Evolutionary conservation across 2,329 filamentous ascomycete genomes (phyloP), one percentile per base, ranked within the genome.

Genomic region (Huntiella moniliformis): DNA sequence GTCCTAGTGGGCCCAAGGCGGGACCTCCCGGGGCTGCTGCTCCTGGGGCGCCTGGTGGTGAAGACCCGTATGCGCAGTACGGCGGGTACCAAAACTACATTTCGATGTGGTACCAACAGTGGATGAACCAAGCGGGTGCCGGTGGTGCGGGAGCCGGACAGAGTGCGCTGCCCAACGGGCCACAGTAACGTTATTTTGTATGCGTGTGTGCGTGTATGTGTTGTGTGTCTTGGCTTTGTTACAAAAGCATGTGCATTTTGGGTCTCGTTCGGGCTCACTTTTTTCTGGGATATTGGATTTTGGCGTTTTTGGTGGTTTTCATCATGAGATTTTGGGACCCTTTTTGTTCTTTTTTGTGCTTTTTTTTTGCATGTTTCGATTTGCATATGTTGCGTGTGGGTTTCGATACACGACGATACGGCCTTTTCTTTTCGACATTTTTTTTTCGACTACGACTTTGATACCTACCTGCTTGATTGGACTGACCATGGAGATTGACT

Each of bases 61-160:
- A 67, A 47, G 81, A 83, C 56, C 78, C 79, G 1, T 91, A 91
- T 61, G 83, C 83, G 48, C 70, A 77, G 48, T 91, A 87, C 62
- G 83, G 83, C 53, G 83, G 83, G 50, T 88, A 88, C 60, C 73
- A 86, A 54, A 79, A 79, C 54, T 91, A 88, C 58, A 63, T 85
- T 49, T 74, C 79, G 36, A 68, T 87, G 54, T 91, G 82, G 82
- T 87, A 85, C 63, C 77, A 82, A 56, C 81, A 80, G 28, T 56
- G 71, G 56, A 59, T 66, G 57, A 63, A 63, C 52, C 62, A 66
- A 22, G 54, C 64, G 62, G 50, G 62, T 63, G 45, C 51, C 57
- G 60, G 50, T 59, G 45, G 50, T 58, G 60, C 49, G 60, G 61
- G 51, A 56, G 44, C 44, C 15, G 38, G 44, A 13, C 47, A 49